Conservation (phyloP, 768 basidiomycete genomes). For the Leccinum barrowsii region DNA sequence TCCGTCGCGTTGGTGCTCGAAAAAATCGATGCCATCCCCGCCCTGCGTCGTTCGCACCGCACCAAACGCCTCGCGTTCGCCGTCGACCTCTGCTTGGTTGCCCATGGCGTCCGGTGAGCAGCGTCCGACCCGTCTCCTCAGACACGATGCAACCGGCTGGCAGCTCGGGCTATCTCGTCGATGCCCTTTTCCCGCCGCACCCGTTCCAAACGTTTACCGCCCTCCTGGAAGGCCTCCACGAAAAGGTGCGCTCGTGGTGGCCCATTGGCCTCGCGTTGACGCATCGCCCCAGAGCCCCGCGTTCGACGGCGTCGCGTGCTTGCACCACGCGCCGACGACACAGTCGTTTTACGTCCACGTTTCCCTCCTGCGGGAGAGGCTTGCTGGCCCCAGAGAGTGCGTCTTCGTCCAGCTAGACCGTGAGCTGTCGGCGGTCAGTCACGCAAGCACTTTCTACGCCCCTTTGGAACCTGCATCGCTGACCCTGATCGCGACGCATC, state of each 20-base stretch:
- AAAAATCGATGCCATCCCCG: slow-evolving; percentile 5
- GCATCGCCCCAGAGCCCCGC: slow-evolving; percentile 7
- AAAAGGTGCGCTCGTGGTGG: neutral
- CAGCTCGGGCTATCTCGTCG: slow-evolving; percentile 48
- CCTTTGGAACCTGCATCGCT: neutral
- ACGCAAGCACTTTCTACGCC: neutral
- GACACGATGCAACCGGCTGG: neutral
- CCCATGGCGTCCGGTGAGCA: slow-evolving; percentile 40
- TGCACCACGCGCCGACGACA: slow-evolving; percentile 43
- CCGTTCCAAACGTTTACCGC: slow-evolving; percentile 33
- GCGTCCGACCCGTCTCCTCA: neutral
- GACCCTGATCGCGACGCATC: slow-evolving; percentile 3
- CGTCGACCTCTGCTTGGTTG: slow-evolving; percentile 41
- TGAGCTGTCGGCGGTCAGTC: slow-evolving; percentile 21
- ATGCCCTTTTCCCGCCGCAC: slow-evolving; percentile 36
- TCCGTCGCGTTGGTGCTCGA: slow-evolving; percentile 21
- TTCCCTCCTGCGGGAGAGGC: slow-evolving; percentile 13
- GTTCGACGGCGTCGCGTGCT: slow-evolving; percentile 42
- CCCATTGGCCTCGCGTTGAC: neutral
- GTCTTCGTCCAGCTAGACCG: slow-evolving; percentile 20
- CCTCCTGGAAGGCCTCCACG: slow-evolving; percentile 39
- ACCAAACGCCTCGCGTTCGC: slow-evolving; percentile 31
- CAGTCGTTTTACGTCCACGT: slow-evolving; percentile 58
- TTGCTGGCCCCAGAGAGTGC: slow-evolving; percentile 3
- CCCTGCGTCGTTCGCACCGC: slow-evolving; percentile 6